Evolutionary conservation across 768 basidiomycete species (phyloP).

Genomic region (Pleurotus eryngii): DNA sequence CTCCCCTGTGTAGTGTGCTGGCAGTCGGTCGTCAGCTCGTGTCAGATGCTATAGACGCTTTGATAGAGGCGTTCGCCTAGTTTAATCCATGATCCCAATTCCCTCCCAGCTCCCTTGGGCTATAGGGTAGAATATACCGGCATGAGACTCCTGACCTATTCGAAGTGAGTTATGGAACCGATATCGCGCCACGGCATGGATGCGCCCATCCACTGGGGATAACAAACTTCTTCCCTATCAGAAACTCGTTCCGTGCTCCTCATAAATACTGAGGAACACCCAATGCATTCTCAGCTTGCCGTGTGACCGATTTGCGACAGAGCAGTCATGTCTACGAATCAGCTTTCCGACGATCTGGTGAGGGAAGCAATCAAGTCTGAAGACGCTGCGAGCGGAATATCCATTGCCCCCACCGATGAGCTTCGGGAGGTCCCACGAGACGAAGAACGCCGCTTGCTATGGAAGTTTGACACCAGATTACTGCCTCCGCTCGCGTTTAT

Average conservation of each 20-base stretch:
- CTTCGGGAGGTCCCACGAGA: conserved; percentile 6
- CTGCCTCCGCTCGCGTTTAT: conserved; percentile 43
- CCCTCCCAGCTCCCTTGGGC: background rate
- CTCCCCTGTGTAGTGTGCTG: conserved; percentile 1
- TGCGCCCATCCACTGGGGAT: background rate
- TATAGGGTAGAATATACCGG: background rate
- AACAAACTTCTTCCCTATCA: background rate
- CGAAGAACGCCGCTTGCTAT: conserved; percentile 29
- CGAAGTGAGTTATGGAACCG: too few species aligned
- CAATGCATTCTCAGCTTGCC: background rate
- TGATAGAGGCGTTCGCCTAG: conserved; percentile 25
- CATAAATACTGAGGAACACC: background rate
- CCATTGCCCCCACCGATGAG: background rate
- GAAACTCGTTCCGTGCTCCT: background rate
- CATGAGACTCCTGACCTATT: too few species aligned
- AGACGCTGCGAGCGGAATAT: background rate
- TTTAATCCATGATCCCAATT: background rate
- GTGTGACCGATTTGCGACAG: background rate
- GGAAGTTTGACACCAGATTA: conserved; percentile 40
- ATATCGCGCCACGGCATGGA: too few species aligned
- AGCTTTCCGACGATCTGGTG: background rate
- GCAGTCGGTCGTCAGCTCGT: conserved; percentile 30
- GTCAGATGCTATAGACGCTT: conserved; percentile 30
- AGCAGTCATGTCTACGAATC: background rate
- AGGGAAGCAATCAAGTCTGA: background rate